Evolutionary conservation across 805 yeast species (phyloP).

Genomic region (Ogataea sp.): DNA sequence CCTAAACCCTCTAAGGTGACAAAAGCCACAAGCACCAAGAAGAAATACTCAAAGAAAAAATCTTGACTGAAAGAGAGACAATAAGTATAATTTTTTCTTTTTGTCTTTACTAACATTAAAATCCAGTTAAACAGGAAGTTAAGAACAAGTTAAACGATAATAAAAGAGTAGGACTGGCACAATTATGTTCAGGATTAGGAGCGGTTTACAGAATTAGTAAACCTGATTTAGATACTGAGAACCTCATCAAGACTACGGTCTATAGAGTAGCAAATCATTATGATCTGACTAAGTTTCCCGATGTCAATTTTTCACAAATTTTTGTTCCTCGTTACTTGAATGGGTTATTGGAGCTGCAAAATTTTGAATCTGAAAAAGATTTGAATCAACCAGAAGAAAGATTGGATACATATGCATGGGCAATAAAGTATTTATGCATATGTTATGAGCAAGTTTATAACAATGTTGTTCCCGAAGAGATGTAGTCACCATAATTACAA

Average conservation of each 20-base stretch:
- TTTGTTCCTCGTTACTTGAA: slow-evolving; percentile 11
- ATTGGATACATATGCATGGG: not conserved
- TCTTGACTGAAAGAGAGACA: no score
- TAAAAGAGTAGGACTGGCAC: no score
- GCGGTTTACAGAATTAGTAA: slow-evolving; percentile 2
- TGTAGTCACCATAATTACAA: slow-evolving; percentile 6
- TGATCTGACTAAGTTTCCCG: slow-evolving; percentile 2
- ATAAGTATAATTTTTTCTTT: no score
- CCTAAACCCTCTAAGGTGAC: no score
- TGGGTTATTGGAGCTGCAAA: slow-evolving; percentile 4
- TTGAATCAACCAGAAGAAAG: not conserved
- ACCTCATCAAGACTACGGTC: not conserved
- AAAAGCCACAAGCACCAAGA: no score
- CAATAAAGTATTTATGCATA: not conserved
- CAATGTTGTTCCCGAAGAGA: slow-evolving; percentile 7
- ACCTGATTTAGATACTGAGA: not conserved
- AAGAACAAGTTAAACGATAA: no score
- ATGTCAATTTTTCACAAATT: slow-evolving; percentile 1
- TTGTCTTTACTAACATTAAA: no score
- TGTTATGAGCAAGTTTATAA: slow-evolving; percentile 3
- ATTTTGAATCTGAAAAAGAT: not conserved
- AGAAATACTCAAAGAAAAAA: no score
- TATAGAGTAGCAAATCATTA: slow-evolving; percentile 1
- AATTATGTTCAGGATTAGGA: slow-evolving; percentile 7
- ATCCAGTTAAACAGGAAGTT: no score